Conservation (phyloP, 2,329 filamentous ascomycete genomes). For the Fusarium xyrophilum region DNA sequence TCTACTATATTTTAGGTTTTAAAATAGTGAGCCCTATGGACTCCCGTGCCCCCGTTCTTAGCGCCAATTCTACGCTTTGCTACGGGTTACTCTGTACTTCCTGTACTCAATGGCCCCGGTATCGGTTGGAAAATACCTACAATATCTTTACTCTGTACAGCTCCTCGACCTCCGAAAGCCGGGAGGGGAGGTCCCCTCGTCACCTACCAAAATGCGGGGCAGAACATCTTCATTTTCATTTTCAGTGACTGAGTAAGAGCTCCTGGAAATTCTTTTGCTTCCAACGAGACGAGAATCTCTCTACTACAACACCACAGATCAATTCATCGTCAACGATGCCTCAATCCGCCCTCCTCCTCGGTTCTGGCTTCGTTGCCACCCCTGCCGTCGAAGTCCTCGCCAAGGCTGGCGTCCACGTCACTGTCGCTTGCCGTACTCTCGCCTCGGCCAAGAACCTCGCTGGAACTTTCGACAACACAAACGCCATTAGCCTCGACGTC, state of each 20-base stretch:
- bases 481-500: slow-evolving; percentile 84
- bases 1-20: too few species aligned
- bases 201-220: slow-evolving; percentile 12
- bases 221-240: slow-evolving; percentile 12
- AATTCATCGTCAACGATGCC: slow-evolving; percentile 41
- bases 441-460: slow-evolving; percentile 77
- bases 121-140: slow-evolving; percentile 6
- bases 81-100: slow-evolving; percentile 12
- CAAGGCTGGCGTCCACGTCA: slow-evolving; percentile 66
- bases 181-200: slow-evolving; percentile 12
- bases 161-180: slow-evolving; percentile 11
- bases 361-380: slow-evolving; percentile 65
- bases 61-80: slow-evolving; percentile 5
- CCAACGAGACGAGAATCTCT: slow-evolving; percentile 14
- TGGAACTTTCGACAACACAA: slow-evolving; percentile 73
- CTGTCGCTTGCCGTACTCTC: slow-evolving; percentile 83
- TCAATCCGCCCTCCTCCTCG: slow-evolving; percentile 39
- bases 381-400: slow-evolving; percentile 70
- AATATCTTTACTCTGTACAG: not conserved
- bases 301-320: not conserved
- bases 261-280: slow-evolving; percentile 16
- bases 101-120: not conserved
- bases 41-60: not conserved
- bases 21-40: too few species aligned
- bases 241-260: slow-evolving; percentile 5